These are phyloP conservation scores for Phaffomyces opuntiae DNA, from an alignment of 805 yeast species.

Conservation along the genomic window DNA sequence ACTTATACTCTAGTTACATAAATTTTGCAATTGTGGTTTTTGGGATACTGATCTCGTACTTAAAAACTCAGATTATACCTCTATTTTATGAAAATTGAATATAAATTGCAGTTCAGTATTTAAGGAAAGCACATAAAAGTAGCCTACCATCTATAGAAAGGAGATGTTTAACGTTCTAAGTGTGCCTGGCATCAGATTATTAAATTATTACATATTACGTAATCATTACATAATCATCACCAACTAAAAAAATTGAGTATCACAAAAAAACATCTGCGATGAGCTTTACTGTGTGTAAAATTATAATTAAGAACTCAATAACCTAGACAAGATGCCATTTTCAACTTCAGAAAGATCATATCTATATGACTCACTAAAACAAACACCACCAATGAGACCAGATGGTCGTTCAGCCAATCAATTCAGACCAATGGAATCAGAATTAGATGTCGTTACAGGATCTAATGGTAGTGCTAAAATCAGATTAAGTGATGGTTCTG, in stretches of 20 bases:
- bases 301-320: neutral
- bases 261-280: constrained; percentile 1
- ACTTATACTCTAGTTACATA: neutral
- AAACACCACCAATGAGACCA: constrained; percentile 63
- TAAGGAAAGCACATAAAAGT: no score
- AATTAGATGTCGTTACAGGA: constrained; percentile 71
- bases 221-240: no score
- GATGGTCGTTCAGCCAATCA: constrained; percentile 74
- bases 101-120: no score
- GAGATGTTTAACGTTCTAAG: no score
- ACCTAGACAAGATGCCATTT: constrained; percentile 42
- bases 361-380: constrained; percentile 62
- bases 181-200: no score
- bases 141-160: no score
- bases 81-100: no score
- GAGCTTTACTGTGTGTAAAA: neutral
- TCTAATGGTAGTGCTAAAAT: constrained; percentile 92
- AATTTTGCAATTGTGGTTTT: neutral
- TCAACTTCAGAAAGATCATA: constrained; percentile 75
- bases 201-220: no score
- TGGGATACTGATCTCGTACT: no score
- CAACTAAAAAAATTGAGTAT: no score
- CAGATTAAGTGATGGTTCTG: constrained; percentile 82
- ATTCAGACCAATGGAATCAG: constrained; percentile 81
- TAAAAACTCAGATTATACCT: no score